Conservation (phyloP, 2,329 filamentous ascomycete species). For the Fusarium aywerte region DNA sequence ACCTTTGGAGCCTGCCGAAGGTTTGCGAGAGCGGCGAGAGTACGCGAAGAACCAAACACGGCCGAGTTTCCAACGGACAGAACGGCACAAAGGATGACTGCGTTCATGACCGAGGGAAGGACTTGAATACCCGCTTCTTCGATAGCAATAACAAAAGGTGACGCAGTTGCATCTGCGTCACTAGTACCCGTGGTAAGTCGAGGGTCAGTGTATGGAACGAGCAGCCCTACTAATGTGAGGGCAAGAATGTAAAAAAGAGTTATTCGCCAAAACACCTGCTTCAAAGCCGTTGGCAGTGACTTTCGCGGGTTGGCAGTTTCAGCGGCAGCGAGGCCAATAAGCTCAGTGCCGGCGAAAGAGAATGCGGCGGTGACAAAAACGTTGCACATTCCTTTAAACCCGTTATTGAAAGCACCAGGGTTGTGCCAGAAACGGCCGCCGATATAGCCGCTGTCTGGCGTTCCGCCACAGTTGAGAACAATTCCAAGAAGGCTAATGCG, state of each 20-base stretch:
- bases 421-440: constrained; percentile 80
- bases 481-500: constrained; percentile 78
- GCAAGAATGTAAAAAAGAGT: constrained; percentile 89
- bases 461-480: constrained; percentile 85
- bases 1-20: constrained; percentile 83
- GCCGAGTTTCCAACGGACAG: constrained; percentile 92
- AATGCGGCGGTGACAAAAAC: constrained; percentile 83
- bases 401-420: constrained; percentile 86
- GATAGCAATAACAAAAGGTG: constrained; percentile 94
- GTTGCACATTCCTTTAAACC: constrained; percentile 84
- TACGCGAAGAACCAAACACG: constrained; percentile 91
- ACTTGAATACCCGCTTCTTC: constrained; percentile 82
- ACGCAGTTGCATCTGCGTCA: constrained; percentile 76
- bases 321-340: constrained; percentile 80
- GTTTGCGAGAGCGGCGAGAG: constrained; percentile 88
- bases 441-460: constrained; percentile 78
- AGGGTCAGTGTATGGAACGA: constrained; percentile 78
- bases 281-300: constrained; percentile 85
- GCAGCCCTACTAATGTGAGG: constrained; percentile 80
- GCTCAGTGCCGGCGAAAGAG: constrained; percentile 79
- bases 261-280: constrained; percentile 96
- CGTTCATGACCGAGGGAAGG: constrained; percentile 90
- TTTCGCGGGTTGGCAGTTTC: constrained; percentile 84
- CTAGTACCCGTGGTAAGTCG: constrained; percentile 67
- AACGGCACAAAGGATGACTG: constrained; percentile 91